Evolutionary conservation across 2,329 filamentous ascomycete genomes (phyloP).

Genomic region (Juglanconis sp.): DNA sequence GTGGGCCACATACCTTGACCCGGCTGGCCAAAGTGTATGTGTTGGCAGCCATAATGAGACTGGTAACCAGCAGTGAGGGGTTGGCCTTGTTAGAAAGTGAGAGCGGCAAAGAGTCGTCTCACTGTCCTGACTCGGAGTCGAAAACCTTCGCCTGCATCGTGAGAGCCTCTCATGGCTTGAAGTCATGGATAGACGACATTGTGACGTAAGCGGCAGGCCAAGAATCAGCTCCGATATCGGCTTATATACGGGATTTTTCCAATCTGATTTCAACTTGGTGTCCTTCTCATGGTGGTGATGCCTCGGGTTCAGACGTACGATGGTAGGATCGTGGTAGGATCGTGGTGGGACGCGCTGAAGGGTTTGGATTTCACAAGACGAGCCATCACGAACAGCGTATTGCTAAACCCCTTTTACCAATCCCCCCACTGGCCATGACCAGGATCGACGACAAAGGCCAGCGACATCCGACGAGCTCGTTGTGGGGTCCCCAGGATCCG

Average conservation of each 20-base stretch:
- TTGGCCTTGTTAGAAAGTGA: too few species aligned
- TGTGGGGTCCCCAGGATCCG: background rate
- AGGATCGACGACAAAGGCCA: background rate
- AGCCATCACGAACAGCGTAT: background rate
- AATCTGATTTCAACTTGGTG: background rate
- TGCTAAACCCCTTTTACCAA: background rate
- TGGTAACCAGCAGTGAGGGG: too few species aligned
- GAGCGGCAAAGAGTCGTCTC: too few species aligned
- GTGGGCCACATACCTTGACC: conserved; percentile 9
- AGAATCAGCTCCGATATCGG: conserved; percentile 12
- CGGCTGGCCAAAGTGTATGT: conserved; percentile 14
- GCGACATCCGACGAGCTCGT: background rate
- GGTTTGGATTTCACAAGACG: background rate
- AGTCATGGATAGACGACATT: background rate
- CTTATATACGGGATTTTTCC: background rate
- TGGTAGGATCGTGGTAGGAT: too few species aligned
- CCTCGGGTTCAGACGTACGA: too few species aligned
- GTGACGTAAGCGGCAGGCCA: conserved; percentile 13
- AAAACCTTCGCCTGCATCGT: background rate
- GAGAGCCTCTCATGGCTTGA: background rate
- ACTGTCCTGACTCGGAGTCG: background rate
- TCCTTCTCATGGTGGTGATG: too few species aligned
- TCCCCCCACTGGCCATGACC: background rate
- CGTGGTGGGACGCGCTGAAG: too few species aligned
- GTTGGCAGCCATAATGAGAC: conserved; percentile 5